Evolutionary conservation across 352 stramenopile species (phyloP), one percentile per base, ranked within the genome.

Genomic region (Phytophthora chlamydospora): DNA sequence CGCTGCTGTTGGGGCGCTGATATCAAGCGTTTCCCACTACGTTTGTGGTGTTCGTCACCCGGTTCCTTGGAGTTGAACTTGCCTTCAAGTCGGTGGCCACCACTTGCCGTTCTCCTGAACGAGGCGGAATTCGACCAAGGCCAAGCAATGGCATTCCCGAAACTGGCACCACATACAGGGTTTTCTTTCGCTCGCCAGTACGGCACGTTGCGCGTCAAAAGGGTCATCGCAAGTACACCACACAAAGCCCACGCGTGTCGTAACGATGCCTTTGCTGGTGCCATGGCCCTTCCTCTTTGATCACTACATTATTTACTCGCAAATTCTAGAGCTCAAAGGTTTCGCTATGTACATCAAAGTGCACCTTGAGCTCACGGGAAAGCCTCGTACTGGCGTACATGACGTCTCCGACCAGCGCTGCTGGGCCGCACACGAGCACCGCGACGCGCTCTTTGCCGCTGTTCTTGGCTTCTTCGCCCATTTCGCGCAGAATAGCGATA

Each of bases 291-390:
- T 24, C 21, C 21, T 24, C 21, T 24, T 45, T 35, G 14, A 41
- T 33, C 19, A 17, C 7, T 36, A 2, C 21, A 36, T 24, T 38
- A 47, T 64, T 52, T 45, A 58, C 19, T 35, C 31, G 27, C 39
- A 60, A 16, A 10, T 5, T 46, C 35, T 74, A 79, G 2, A 80
- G 52, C 8, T 64, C 47, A 41, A 75, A 76, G 7, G 36, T 57
- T 58, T 83, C 71, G 19, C 57, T 58, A 57, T 83, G 75, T 17
- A 84, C 72, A 66, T 85, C 76, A 19, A 80, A 83, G 13, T 62
- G 55, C 11, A 85, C 49, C 13, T 73, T 64, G 12, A 81, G 31
- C 29, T 73, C 49, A 35, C 48, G 51, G 1, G 61, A 41, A 14
- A 81, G 56, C 42, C 43, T 39, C 0, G 62, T 66, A 24, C 59